Percentiles rank a stretch among this genome's conserved stretches.
Conservation (phyloP, 2,329 filamentous ascomycete species). For the Colletotrichum phormii region DNA sequence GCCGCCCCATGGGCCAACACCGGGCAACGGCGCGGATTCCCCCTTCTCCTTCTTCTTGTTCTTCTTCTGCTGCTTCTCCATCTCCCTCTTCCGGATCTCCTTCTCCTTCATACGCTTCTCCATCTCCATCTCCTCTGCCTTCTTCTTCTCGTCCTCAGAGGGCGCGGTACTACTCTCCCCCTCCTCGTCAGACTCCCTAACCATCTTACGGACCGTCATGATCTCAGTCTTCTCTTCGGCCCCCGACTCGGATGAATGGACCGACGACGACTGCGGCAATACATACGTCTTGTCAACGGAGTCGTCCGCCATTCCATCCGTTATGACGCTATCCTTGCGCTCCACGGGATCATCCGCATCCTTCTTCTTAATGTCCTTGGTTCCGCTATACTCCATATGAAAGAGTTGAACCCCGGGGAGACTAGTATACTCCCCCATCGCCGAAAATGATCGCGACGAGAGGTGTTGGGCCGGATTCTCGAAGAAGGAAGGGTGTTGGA, state of each 20-base stretch:
- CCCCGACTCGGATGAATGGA: neutral
- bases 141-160: neutral
- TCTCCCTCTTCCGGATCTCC: neutral
- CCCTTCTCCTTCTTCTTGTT: neutral
- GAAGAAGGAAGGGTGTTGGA: conserved; percentile 3
- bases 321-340: conserved; percentile 10
- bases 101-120: neutral
- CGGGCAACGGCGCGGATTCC: neutral
- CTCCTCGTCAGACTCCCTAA: neutral
- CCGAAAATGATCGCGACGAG: neutral
- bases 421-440: neutral
- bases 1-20: neutral
- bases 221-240: neutral
- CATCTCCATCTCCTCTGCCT: neutral
- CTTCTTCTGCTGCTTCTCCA: neutral
- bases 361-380: too few species aligned
- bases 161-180: conserved; percentile 3
- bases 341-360: neutral
- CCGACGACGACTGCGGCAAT: neutral
- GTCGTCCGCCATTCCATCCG: neutral
- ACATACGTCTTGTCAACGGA: neutral
- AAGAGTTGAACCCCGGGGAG: too few species aligned
- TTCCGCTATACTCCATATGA: too few species aligned
- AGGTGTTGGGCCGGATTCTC: neutral
- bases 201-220: neutral